Evolutionary conservation across 805 yeast species (phyloP), one percentile per base, ranked within the genome.

Genomic region (Saccharomyces kudriavzevii): DNA sequence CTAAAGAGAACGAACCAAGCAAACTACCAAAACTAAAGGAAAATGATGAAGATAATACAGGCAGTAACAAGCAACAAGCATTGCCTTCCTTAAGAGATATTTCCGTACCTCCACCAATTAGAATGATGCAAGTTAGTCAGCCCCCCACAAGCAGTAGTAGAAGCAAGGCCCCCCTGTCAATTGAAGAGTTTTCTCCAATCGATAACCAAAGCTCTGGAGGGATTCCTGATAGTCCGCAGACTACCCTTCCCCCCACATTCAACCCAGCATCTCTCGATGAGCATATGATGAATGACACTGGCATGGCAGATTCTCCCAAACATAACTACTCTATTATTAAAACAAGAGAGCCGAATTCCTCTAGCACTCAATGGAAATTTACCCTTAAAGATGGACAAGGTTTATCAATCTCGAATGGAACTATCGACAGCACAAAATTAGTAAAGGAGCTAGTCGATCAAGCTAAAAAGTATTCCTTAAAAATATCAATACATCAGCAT

Each of bases 401-500:
- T 10, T 67, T 77, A 27, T 75, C 80, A 8, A 53, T 80, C 1
- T 69, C 78, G 0, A 68, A 73, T 28, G 90, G 89, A 1, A 60
- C 68, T 1, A 83, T 86, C 3, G 67, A 73, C 45, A 73, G 76
- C 22, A 78, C 80, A 53, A 83, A 78, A 35, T 63, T 79, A 17
- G 89, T 82, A 0, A 81, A 80, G 52, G 73, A 76, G 56, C 67
- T 87, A 9, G 75, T 87, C 6, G 78, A 79, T 35, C 76, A 83
- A 51, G 91, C 91, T 0, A 81, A 78, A 56, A 70, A 71, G 49
- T 76, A 80, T 59, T 76, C 79, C 20, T 70, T 86, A 46, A 76
- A 79, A 47, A 75, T 89, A 13, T 83, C 89, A 3, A 79, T 89
- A 22, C 96, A 89, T 69, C 96, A 89, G 66, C 96, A 88, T 67